Evolutionary conservation across 768 basidiomycete species (phyloP), one percentile per base, ranked within the genome.

Genomic region (Phallus indusiatus): DNA sequence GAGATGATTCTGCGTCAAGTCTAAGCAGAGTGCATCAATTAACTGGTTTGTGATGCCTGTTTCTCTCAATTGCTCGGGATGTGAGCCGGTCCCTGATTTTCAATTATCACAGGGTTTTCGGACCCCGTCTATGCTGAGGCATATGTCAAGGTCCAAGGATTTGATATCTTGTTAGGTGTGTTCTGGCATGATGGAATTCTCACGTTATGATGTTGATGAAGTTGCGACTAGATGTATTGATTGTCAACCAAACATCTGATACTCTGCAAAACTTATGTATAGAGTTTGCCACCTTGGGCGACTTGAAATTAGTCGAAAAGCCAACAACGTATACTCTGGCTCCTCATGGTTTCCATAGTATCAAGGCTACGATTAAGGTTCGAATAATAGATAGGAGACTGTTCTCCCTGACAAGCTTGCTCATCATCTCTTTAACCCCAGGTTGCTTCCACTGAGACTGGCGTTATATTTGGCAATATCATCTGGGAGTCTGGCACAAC

Each of bases 41-140:
- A 47, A 98, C 94, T 49, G 91, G 91, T 86, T 62, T 59, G 76
- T 60, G 47, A 22, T n/a, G 49, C 18, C 51, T 17, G 22, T 46
- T 28, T 20, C 18, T 12, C 47, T 37, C 3, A 53, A 24, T 20
- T n/a, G 50, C 24, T 18, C n/a, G 20, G 2, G 8, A 7, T 55
- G 21, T 57, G 51, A 6, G 42, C 20, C 24, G 21, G 21, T 46
- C 16, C 42, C 52, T 50, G 21, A 37, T 33, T 50, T 54, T 42
- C 34, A 54, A 53, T 20, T 8, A 46, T 55, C 62, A 48, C 65
- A 85, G 94, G 95, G 34, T 98, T 98, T 80, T 96, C 94, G 24
- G 96, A 98, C 69, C 92, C 95, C 11, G 92, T 99, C 62, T 98
- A 98, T 66, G 94, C 94, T 8, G 96, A 99, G 70, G 94, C 95